These are phyloP conservation scores for Euphrasia confusa DNA, from an alignment of 257 asterid species.

Conservation along the genomic window DNA sequence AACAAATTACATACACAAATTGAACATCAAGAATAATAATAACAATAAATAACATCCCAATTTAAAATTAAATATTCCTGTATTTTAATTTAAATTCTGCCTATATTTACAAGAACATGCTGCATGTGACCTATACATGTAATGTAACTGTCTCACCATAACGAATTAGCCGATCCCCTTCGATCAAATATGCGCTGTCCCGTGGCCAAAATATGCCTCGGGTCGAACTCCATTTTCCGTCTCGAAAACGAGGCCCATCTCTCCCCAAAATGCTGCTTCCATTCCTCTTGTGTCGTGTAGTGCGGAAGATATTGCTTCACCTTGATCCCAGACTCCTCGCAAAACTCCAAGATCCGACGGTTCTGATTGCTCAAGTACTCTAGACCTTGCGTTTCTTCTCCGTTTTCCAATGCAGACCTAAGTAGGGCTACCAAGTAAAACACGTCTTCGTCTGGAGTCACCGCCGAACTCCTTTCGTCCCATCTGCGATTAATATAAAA, in stretches of 20 bases:
- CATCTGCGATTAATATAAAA: conserved; percentile 34
- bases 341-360: conserved; percentile 43
- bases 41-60: too few relatives aligned
- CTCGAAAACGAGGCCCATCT: conserved; percentile 46
- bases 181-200: conserved; percentile 63
- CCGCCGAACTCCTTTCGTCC: conserved; percentile 54
- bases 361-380: conserved; percentile 52
- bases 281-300: conserved; percentile 54
- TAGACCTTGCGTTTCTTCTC: conserved; percentile 50
- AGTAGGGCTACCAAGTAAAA: conserved; percentile 72
- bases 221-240: conserved; percentile 60
- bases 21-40: too few relatives aligned
- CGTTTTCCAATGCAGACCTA: conserved; percentile 53
- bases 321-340: conserved; percentile 39
- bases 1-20: too few relatives aligned
- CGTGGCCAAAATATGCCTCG: conserved; percentile 53
- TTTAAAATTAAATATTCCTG: too few relatives aligned
- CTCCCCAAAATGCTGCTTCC: conserved; percentile 61
- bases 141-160: conserved; percentile 20
- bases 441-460: conserved; percentile 66
- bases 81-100: neutral
- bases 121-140: conserved; percentile 15
- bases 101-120: conserved; percentile 18
- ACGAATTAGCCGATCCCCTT: conserved; percentile 23
- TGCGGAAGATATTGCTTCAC: conserved; percentile 77